These are phyloP conservation scores for Meyerozyma carpophila DNA, from an alignment of 1,139 yeast genomes.

Conservation along the genomic window DNA sequence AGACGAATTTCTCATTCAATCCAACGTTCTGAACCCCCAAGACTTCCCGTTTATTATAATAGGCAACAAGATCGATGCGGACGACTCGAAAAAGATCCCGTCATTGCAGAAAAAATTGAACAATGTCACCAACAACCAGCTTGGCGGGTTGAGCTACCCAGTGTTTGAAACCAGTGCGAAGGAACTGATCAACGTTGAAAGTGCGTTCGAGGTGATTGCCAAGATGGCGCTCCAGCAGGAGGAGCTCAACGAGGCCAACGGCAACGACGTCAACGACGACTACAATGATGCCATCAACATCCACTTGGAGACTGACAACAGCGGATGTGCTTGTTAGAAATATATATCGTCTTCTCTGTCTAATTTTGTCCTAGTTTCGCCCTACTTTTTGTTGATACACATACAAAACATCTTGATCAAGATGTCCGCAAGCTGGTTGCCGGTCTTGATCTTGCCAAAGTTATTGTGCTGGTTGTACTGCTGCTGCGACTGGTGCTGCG, in stretches of 20 bases:
- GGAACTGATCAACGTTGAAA: constrained; percentile 89
- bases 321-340: constrained; percentile 62
- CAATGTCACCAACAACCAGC: constrained; percentile 70
- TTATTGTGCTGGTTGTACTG: constrained; percentile 17
- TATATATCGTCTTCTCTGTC: too few relatives aligned
- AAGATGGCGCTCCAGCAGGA: constrained; percentile 91
- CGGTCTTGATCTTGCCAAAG: constrained; percentile 20
- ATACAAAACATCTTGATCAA: constrained; percentile 29
- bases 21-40: constrained; percentile 89
- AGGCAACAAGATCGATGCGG: constrained; percentile 94
- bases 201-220: constrained; percentile 94
- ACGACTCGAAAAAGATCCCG: constrained; percentile 82
- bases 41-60: constrained; percentile 92
- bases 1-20: constrained; percentile 91
- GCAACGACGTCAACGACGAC: constrained; percentile 67
- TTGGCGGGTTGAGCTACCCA: constrained; percentile 78
- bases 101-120: constrained; percentile 75
- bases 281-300: constrained; percentile 95
- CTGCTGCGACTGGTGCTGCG: constrained; percentile 17
- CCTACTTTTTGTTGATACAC: constrained; percentile 20
- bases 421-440: constrained; percentile 25
- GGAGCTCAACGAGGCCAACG: constrained; percentile 81
- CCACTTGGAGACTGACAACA: constrained; percentile 76
- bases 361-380: neutral
- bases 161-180: constrained; percentile 93